Base-by-base conservation (phyloP, 2,329 filamentous ascomycete genomes). In the Colletotrichum nymphaeae region DNA sequence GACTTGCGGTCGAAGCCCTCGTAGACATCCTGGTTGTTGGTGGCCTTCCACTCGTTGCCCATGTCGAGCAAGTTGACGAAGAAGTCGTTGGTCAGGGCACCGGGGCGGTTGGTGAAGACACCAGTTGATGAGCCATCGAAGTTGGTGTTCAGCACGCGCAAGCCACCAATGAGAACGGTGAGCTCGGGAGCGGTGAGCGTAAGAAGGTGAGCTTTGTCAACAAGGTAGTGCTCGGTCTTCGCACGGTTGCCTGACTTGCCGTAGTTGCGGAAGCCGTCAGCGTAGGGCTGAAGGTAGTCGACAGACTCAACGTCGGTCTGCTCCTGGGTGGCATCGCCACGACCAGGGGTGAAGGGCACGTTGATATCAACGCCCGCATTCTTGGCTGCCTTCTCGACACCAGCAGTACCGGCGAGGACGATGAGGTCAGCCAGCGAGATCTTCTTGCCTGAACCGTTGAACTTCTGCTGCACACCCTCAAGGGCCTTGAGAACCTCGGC, bases 241-340 rank as follows among this genome's bases (percentile, higher is more conserved):
- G 91, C 91, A 55, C 91, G 90, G 1, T 83, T 73, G 3, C 87
- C 91, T 1, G 89, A 89, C 76, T 88, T 86, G 78, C 93, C 93
- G 80, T 93, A 95, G 88, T 93, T 95, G 80, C 93, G 92, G 93
- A 95, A 95, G 6, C 92, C 93, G 75, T 95, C 93, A n/a, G 88
- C 88, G 35, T 85, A 76, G 1, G 93, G 93, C 86, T 94, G 89
- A 22, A 95, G 88, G 83, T 92, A 86, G 73, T 80, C 80, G 79
- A 94, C 91, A 1, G 91, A 91, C 76, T 89, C 79, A n/a, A 87
- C 83, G 67, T 95, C 93, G 7, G 93, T 95, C 83, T 94, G 88
- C 79, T 94, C 92, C 81, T 92, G 88, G 0, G 90, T 86, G 30
- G 93, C 93, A 77, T 95, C 93, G 42, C 84, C 90, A 69, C 93